Evolutionary conservation across 495 filamentous ascomycete species (phyloP), one percentile per base, ranked within the genome.

Genomic region (Podospora bellae-mahoneyi): DNA sequence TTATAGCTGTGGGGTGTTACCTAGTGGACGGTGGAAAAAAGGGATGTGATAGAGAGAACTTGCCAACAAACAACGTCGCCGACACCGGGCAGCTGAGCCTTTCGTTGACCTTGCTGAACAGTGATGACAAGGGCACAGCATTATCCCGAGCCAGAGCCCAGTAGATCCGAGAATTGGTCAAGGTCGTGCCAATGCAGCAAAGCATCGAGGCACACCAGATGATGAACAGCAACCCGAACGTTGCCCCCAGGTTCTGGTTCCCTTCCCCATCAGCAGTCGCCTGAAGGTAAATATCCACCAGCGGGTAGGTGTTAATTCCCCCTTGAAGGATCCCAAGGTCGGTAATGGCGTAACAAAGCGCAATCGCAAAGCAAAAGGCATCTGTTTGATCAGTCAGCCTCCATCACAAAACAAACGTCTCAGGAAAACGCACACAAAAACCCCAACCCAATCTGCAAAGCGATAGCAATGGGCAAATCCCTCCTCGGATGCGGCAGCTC

Each of bases 111-210:
- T 66, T 69, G 56, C 78, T 74, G 57, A 88, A 82, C 69, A 82
- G 77, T 4, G 61, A 54, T 3, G 80, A 75, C 67, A 86, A 84
- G 0, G 87, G 87, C 1, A 85, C 83, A 5, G 87, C 87, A 56
- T 87, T 83, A 75, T 96, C 92, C 44, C 92, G 88, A 44, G 90
- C 87, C 15, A 96, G 84, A 2, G 91, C 88, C 92, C 92, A 96
- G 70, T 91, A 87, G n/a, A 88, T 89, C n/a, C 92, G 88, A n/a
- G 91, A 89, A 60, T 87, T 86, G 27, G 91, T 94, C 65, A 94
- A 81, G 53, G 90, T 87, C 44, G 87, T 89, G 16, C 90, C 92
- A 61, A 91, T 79, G 27, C 82, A 80, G 66, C 86, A 87, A 65
- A 88, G 81, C 65, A 90, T 70, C 18, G 87, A 87, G 1, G 88